These are phyloP conservation scores for Podila minutissima DNA, from an alignment of 192 early-diverging fungal species.

Conservation along the genomic window DNA sequence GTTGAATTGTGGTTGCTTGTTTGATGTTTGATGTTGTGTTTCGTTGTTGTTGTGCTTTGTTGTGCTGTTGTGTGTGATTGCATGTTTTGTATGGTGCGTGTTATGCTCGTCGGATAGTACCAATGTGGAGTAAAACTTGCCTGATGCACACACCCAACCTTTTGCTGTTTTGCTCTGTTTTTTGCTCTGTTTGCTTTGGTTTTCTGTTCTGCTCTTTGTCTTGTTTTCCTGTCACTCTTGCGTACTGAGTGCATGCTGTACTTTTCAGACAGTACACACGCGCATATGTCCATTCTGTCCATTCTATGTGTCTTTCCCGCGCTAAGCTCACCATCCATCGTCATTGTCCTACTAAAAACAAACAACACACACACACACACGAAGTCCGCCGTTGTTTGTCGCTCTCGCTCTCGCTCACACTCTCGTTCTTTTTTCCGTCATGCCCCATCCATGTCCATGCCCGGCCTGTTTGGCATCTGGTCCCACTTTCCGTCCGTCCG, in stretches of 20 bases:
- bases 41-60: constrained; percentile 1
- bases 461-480: too few relatives aligned
- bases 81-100: background rate
- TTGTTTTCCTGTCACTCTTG: too few relatives aligned
- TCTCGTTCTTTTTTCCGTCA: too few relatives aligned
- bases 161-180: too few relatives aligned
- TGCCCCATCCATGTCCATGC: too few relatives aligned
- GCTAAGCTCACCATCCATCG: constrained; percentile 5
- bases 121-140: constrained; percentile 2
- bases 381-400: too few relatives aligned
- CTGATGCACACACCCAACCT: too few relatives aligned
- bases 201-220: too few relatives aligned
- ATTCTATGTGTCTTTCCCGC: background rate
- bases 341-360: background rate
- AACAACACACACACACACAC: background rate
- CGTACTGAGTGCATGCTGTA: background rate
- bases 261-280: background rate
- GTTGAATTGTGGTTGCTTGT: background rate
- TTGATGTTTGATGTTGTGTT: constrained; percentile 1
- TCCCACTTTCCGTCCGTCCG: too few relatives aligned
- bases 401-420: too few relatives aligned
- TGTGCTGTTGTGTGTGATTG: background rate
- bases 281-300: background rate
- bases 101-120: background rate
- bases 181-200: background rate